Evolutionary conservation across 371 early-diverging fungal species (phyloP), one percentile per base, ranked within the genome.

Genomic region (Mortierella sp.): DNA sequence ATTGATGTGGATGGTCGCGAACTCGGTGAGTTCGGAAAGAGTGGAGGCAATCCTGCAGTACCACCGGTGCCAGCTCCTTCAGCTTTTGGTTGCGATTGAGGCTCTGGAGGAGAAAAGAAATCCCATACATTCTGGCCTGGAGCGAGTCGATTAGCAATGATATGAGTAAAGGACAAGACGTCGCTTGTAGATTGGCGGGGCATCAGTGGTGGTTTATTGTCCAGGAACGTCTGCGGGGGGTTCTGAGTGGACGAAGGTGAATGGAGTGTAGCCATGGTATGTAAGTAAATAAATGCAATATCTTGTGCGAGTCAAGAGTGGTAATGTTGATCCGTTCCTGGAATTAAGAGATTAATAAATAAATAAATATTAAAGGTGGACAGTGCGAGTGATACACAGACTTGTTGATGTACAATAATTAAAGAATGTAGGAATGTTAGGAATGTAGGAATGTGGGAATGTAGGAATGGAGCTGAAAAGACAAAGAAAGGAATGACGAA

Each of bases 161-260:
- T 79, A 13, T 79, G 47, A 33, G 74, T 74, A 38, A 79, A 79
- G 32, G 74, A 74, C 16, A 79, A 71, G 45, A 79, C 70, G 19
- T 79, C 79, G 47, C 58, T 60, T 8, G 79, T 79, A 19, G 79
- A 79, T 63, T 79, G 79, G 28, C 79, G 74, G 10, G 79, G 79
- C 40, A 79, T 33, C 65, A 79, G 36, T 32, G 79, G 79, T 13
- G 70, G 79, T 28, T 74, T 79, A 50, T 63, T 61, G 33, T 79
- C 79, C 52, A 74, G 22, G 57, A 79, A 79, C 2, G 74, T 70
- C n/a, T 79, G 79, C 13, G 69, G 53, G 28, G 68, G 77, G 28
- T 59, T 63, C 15, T 65, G 69, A 21, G 59, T 19, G 15, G 19
- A 24, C 6, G 43, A 24, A 24, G 60, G 45, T 7, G 60, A 59